Evolutionary conservation across 2,329 filamentous ascomycete species (phyloP), one percentile per base, ranked within the genome.

Genomic region (Alternaria brassicicola): DNA sequence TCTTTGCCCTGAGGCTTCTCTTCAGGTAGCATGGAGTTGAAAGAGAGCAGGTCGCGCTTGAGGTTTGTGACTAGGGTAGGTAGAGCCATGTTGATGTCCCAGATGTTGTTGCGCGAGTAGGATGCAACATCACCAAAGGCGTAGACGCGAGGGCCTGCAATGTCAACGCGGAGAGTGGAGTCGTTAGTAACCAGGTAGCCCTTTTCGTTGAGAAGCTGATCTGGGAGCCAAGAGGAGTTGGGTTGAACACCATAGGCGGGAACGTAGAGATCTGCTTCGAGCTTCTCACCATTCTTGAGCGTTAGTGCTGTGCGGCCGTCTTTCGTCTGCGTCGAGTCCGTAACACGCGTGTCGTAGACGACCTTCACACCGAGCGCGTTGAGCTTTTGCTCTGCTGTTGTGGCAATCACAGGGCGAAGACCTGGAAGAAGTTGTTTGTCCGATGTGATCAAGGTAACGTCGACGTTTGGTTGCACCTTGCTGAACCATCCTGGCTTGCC

Each of bases 191-290:
- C 74, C 42, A 88, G 80, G 70, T 81, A 83, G 13, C 81, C 82
- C 5, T 68, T 73, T 0, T 74, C 70, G 57, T 80, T 75, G 3
- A 87, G 77, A 38, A 84, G 79, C 6, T 76, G 67, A 4, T 67
- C 50, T 0, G 85, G 83, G 1, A 88, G 73, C 69, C 81, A 87
- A 8, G 74, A 76, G 19, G 80, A 83, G 71, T 85, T 86, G 0
- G 84, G 84, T 7, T 73, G 67, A 12, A 81, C 81, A 26, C 85
- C 85, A 13, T 79, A 79, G 0, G 82, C 83, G 3, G 81, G 79
- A 54, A 87, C 81, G 67, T 83, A 86, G 23, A 85, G 60, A 63
- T 87, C 85, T 2, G 80, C 78, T 1, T 77, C 76, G 36, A 84
- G 63, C 3, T 71, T 77, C 43, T 80, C 75, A 39, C 84, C 84